Base-by-base conservation (phyloP, 257 asterid genomes). In the Scutellaria minor region DNA sequence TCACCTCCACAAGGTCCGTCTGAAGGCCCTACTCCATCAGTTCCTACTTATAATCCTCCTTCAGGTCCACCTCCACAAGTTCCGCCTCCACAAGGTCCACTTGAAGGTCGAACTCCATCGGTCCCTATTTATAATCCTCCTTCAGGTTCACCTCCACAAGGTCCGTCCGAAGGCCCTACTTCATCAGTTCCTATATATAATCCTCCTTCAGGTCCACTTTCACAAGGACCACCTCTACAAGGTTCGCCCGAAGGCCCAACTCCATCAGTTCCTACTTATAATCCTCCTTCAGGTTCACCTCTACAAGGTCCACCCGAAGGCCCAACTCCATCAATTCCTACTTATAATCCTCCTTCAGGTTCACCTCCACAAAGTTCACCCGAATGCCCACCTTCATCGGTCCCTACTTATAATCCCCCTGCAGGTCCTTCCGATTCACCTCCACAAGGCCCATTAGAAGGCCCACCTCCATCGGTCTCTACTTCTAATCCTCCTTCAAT, bases 381-480 rank as follows among this genome's bases (percentile, higher is more conserved):
- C 52, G 5, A n/a, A 2, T 3, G 13, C 27, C 27, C 53, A 0
- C 46, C 66, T 6, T 50, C 37, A 31, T 31, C 47, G 14, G 15
- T 48, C 1, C 68, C 67, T 3, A 44, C 7, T 4, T 27, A 50
- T 13, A 24, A 47, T 27, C 59, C 70, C 7, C 58, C 50, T 18
- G 18, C 18, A 18, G 18, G 18, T 18, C 18, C 18, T 18, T 18
- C 18, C 18, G 18, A 18, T 18, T 18, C 18, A 18, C 18, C 18
- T 18, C 18, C 18, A 18, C 18, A 18, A 18, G 18, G 18, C 18
- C 18, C 18, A 0, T 18, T 18, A 18, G 18, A 18, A 18, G 18
- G 18, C 6, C 53, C 74, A 7, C 61, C 54, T 12, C 65, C 70
- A 37, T 9, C 62, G 8, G 20, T 42, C 18, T 61, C 72, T 3